A percentile compares a stretch with the other conserved stretches of the same genome.
phyloP scores from a whole-genome alignment of 352 stramenopile genomes.

The Saprolegnia parasitica region DNA sequence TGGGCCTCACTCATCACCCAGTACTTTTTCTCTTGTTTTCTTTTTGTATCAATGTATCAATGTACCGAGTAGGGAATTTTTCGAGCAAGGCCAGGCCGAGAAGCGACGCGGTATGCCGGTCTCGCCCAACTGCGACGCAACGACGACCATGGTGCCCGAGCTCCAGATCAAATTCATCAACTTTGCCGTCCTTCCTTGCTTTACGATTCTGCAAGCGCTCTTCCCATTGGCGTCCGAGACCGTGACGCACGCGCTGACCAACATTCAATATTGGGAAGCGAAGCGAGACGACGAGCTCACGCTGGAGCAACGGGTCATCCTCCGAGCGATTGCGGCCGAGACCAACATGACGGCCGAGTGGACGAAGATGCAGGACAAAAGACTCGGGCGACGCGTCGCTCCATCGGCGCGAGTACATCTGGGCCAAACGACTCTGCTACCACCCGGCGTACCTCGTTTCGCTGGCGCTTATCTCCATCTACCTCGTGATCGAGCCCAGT shows the following conservation, averaged over 20 bases:
- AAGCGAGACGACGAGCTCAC: conserved; percentile 12
- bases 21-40: conserved; percentile 8
- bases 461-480: background rate
- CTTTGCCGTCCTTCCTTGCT: conserved; percentile 32
- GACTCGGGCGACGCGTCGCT: background rate
- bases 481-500: conserved; percentile 1
- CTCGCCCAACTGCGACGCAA: conserved; percentile 31
- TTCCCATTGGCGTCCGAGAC: conserved; percentile 27
- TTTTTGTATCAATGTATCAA: background rate
- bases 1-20: conserved; percentile 34
- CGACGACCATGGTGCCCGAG: conserved; percentile 31
- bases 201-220: conserved; percentile 30
- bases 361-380: conserved; percentile 22
- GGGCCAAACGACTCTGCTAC: background rate
- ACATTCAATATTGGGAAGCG: conserved; percentile 27
- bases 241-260: conserved; percentile 18
- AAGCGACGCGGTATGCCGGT: conserved; percentile 29
- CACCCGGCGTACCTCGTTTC: conserved; percentile 1
- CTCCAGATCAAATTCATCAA: conserved; percentile 38
- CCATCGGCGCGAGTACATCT: background rate
- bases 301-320: conserved; percentile 18
- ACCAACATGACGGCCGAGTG: conserved; percentile 1
- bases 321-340: conserved; percentile 10
- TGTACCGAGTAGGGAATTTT: conserved; percentile 33
- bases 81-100: conserved; percentile 34